These are phyloP conservation scores for Ustilago tritici DNA, from an alignment of 1,284 basidiomycete genomes.

Conservation along the genomic window DNA sequence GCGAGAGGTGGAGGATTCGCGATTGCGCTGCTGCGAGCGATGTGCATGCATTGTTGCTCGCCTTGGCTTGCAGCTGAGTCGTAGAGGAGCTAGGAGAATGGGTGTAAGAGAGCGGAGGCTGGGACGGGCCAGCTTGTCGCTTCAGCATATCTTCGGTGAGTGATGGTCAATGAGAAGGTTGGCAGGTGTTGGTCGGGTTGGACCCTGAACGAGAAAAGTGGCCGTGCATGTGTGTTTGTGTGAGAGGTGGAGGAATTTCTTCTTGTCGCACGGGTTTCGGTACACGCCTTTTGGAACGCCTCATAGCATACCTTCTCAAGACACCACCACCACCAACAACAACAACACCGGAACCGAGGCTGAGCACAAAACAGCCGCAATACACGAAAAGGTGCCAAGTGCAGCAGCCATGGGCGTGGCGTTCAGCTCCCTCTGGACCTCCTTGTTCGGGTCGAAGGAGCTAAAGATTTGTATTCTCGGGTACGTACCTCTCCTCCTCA, in stretches of 20 bases:
- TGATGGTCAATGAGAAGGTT: background rate
- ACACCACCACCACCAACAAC: background rate
- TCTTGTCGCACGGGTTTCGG: constrained; percentile 22
- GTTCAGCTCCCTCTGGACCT: constrained; percentile 70
- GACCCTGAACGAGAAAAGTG: constrained; percentile 20
- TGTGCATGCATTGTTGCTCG: background rate
- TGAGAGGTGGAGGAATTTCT: constrained; percentile 21
- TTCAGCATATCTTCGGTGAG: constrained; percentile 13
- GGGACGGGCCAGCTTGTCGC: constrained; percentile 7
- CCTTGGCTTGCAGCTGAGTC: background rate
- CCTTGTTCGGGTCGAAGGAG: constrained; percentile 72
- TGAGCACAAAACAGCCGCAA: too few relatives aligned
- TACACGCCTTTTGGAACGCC: constrained; percentile 1
- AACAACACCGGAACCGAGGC: background rate
- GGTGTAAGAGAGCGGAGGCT: constrained; percentile 6
- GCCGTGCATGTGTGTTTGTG: constrained; percentile 10
- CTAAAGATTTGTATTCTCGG: constrained; percentile 71
- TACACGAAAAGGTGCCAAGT: too few relatives aligned
- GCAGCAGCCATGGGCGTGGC: constrained; percentile 62
- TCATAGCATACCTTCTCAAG: background rate
- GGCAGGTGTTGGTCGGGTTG: constrained; percentile 12
- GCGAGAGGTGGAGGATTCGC: constrained; percentile 24
- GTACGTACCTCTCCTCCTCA: constrained; percentile 23
- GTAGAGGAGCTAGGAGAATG: too few relatives aligned
- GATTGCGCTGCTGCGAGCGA: constrained; percentile 10